Conservation (phyloP, 352 stramenopile genomes). For the Globisporangium cederbergense region DNA sequence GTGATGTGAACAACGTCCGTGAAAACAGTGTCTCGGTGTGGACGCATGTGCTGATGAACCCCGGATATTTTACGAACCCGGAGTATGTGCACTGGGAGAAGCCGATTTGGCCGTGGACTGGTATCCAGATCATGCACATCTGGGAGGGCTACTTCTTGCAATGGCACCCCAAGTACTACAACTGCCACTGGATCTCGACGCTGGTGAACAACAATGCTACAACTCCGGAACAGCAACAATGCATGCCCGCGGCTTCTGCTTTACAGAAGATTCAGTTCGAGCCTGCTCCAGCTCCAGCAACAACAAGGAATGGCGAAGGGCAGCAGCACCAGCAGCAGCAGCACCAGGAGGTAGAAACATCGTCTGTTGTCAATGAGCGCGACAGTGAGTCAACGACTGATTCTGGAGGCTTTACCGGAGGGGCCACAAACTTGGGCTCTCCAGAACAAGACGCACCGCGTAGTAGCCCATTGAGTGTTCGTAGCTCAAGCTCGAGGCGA, state of each 20-base stretch:
- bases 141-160: constrained; percentile 87
- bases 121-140: constrained; percentile 71
- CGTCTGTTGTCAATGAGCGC: not conserved
- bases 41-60: constrained; percentile 67
- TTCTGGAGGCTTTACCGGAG: not conserved
- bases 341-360: not conserved
- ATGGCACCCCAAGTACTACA: constrained; percentile 81
- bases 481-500: constrained; percentile 8
- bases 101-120: constrained; percentile 81
- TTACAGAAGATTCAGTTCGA: constrained; percentile 14
- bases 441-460: constrained; percentile 4
- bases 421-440: not conserved
- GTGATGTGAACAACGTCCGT: constrained; percentile 58
- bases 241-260: not conserved
- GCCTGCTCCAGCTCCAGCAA: not conserved
- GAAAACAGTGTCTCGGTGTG: constrained; percentile 66
- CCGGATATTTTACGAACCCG: constrained; percentile 43
- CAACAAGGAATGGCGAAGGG: not conserved
- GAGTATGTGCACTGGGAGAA: constrained; percentile 42
- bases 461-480: constrained; percentile 13
- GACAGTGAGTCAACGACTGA: constrained; percentile 1
- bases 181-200: constrained; percentile 68
- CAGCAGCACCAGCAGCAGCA: not conserved
- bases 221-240: constrained; percentile 11
- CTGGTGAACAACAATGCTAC: constrained; percentile 24